Percentiles rank a stretch among this genome's conserved stretches.
phyloP scores from a whole-genome alignment of 1,284 basidiomycete species.

The Trichosporon coremiiforme region DNA sequence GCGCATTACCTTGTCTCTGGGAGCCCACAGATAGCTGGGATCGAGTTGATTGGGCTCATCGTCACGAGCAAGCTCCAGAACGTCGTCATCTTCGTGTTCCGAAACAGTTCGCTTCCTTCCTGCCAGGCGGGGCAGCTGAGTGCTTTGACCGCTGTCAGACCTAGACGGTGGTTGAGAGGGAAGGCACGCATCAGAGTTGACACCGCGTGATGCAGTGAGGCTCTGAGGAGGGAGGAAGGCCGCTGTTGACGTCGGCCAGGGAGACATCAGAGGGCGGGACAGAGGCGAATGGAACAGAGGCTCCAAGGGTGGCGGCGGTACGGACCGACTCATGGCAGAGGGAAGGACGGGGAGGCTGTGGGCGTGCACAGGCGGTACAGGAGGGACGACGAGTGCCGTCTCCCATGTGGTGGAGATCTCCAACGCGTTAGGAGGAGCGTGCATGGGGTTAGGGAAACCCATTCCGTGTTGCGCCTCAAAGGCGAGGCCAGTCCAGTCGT shows the following conservation, averaged over 20 bases:
- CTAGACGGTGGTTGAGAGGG: background rate
- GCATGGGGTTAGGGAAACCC: background rate
- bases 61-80: constrained; percentile 1
- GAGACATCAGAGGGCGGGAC: background rate
- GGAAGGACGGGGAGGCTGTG: constrained; percentile 4
- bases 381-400: background rate
- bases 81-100: constrained; percentile 7
- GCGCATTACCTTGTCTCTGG: constrained; percentile 13
- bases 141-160: constrained; percentile 11
- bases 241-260: background rate
- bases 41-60: background rate
- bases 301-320: background rate
- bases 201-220: background rate
- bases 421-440: background rate
- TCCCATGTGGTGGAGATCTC: constrained; percentile 1
- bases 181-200: background rate
- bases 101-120: constrained; percentile 1
- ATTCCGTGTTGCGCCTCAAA: background rate
- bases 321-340: background rate
- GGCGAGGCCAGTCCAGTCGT: background rate
- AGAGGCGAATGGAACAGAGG: background rate
- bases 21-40: constrained; percentile 4
- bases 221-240: background rate
- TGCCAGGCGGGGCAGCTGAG: background rate
- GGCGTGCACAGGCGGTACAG: background rate